A percentile compares a stretch with the other conserved stretches of the same genome.
Conservation (phyloP, 1,139 yeast species). For the Saccharomyces hybrid region DNA sequence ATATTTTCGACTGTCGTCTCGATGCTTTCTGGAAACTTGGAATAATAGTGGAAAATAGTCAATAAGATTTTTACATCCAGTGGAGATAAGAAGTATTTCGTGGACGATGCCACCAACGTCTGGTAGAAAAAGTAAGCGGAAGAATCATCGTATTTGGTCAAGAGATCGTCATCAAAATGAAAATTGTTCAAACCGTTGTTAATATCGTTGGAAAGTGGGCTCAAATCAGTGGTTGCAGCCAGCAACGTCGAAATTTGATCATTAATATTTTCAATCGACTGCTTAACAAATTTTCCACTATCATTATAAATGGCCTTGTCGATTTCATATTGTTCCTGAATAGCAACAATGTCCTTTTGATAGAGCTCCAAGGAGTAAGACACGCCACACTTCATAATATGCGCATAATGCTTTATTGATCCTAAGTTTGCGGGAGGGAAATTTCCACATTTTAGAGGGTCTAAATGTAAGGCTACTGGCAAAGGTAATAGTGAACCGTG, state of each 20-base stretch:
- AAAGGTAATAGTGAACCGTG: conserved; percentile 53
- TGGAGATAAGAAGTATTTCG: conserved; percentile 60
- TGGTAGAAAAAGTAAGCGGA: conserved; percentile 57
- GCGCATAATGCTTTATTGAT: conserved; percentile 39
- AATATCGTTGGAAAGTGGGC: background rate
- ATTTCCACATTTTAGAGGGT: conserved; percentile 32
- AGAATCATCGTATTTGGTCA: conserved; percentile 29
- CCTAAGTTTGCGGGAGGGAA: conserved; percentile 38
- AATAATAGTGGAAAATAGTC: conserved; percentile 54
- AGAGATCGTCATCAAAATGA: conserved; percentile 16
- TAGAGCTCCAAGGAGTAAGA: conserved; percentile 47
- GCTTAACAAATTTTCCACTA: conserved; percentile 46
- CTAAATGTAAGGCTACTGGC: conserved; percentile 41
- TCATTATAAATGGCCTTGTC: conserved; percentile 57
- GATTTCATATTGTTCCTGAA: conserved; percentile 46
- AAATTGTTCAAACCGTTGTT: conserved; percentile 8
- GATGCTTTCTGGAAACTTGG: conserved; percentile 58
- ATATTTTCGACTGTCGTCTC: conserved; percentile 63
- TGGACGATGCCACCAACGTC: conserved; percentile 60
- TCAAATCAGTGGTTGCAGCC: conserved; percentile 7
- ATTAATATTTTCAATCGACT: conserved; percentile 53
- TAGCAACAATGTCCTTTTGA: conserved; percentile 38
- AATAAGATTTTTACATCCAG: conserved; percentile 71
- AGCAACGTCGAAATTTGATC: conserved; percentile 33
- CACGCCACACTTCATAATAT: conserved; percentile 60